phyloP scores from a whole-genome alignment of 176 grass and related monocot species.

The Eremochloa ophiuroides region DNA sequence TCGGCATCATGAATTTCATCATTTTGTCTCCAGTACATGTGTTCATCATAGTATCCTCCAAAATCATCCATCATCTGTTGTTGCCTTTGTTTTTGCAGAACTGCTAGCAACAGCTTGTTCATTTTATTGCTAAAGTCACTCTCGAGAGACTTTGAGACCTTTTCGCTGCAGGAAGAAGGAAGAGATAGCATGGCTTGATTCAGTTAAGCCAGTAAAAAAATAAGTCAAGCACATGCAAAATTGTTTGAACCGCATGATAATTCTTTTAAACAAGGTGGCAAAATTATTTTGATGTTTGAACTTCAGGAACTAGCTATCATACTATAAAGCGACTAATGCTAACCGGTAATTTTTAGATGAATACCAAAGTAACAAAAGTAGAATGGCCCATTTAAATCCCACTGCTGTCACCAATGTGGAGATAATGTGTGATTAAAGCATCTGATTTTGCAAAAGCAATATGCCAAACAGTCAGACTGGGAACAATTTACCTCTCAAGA shows the following conservation, averaged over 20 bases:
- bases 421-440: not conserved
- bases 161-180: slow-evolving; percentile 62
- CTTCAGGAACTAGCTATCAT: not conserved
- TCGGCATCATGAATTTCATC: slow-evolving; percentile 49
- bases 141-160: slow-evolving; percentile 79
- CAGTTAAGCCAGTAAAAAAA: not conserved
- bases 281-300: not conserved
- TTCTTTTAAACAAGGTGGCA: not conserved
- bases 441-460: slow-evolving; percentile 17
- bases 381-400: slow-evolving; percentile 14
- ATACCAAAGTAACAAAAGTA: not conserved
- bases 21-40: slow-evolving; percentile 59
- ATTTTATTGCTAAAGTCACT: slow-evolving; percentile 91
- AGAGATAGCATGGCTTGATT: not conserved
- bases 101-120: slow-evolving; percentile 60
- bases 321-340: not conserved
- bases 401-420: not conserved
- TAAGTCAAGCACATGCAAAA: not conserved
- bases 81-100: slow-evolving; percentile 62
- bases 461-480: not conserved
- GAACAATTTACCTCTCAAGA: slow-evolving; percentile 63
- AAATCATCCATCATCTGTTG: slow-evolving; percentile 61
- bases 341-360: not conserved
- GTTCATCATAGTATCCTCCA: slow-evolving; percentile 50
- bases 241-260: not conserved